Evolutionary conservation across 139 green algal species (phyloP), one percentile per base, ranked within the genome.

Genomic region (Tetradesmus obliquus): DNA sequence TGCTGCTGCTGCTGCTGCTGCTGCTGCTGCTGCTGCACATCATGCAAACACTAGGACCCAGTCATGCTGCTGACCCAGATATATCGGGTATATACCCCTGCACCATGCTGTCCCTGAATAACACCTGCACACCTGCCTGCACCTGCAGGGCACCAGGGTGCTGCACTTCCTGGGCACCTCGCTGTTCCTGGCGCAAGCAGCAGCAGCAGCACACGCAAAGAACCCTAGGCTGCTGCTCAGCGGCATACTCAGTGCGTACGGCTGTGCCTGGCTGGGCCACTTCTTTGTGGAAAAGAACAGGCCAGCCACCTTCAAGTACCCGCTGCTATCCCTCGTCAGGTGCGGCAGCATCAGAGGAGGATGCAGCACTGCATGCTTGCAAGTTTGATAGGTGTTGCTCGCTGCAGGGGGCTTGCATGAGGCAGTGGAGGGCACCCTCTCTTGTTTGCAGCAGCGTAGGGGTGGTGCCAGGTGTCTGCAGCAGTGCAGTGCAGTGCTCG

Each of bases 221-320:
- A 83, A 58, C 15, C 45, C 69, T 9, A 45, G 51, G 8, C 83
- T 93, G 58, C 69, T 92, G 53, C 88, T 93, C 57, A 72, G 83
- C n/a, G 55, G 79, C 7, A 74, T 91, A 2, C n/a, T 93, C 22
- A 58, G 84, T 17, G 93, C 82, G 6, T 94, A 95, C 24, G 85
- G 76, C 9, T 89, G 81, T 24, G 91, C 91, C 32, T 95, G 91
- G 88, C 6, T 91, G 2, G 91, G 79, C 5, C 93, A 94, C 85
- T 74, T 91, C 55, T 84, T 93, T 32, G 71, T 91, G 19, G 91
- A 95, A 79, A 69, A 90, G 57, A 95, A 95, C 86, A 90, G 55
- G 62, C 93, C 93, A 1, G 91, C 93, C 24, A 95, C 93, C 3
- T 95, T 95, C 79, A 87, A 72, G 66, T 95, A 94, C 57, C 93